These are phyloP conservation scores for Mortierella sp. DNA, from an alignment of 371 early-diverging fungal genomes.

Conservation along the genomic window DNA sequence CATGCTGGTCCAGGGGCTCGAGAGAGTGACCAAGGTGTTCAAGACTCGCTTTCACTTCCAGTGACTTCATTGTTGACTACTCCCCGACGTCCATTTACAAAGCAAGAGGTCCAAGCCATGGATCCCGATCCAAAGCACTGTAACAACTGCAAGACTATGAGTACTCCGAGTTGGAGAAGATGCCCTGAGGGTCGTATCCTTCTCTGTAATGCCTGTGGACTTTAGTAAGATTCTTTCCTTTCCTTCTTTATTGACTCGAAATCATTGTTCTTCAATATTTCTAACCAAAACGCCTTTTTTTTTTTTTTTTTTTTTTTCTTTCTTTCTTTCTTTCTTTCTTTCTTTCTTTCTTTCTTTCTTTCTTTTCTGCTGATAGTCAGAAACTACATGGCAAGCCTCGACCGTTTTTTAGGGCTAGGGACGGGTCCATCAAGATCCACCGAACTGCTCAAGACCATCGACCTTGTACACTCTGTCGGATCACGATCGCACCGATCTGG, in stretches of 20 bases:
- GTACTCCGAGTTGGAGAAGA: conserved; percentile 42
- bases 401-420: conserved; percentile 33
- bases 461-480: conserved; percentile 28
- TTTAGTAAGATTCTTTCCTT: conserved; percentile 4
- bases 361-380: not conserved
- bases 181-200: conserved; percentile 40
- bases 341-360: no score
- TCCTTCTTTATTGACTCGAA: no score
- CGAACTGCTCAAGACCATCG: conserved; percentile 23
- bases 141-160: conserved; percentile 28
- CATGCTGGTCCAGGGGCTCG: no score
- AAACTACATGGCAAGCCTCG: conserved; percentile 38
- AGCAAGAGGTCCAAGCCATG: conserved; percentile 20
- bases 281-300: no score
- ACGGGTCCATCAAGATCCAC: conserved; percentile 42
- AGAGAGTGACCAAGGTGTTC: no score
- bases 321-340: no score
- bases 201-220: conserved; percentile 44
- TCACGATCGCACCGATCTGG: conserved; percentile 15
- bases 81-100: no score
- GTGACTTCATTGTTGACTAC: no score
- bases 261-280: no score
- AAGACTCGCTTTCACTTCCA: no score
- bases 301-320: no score
- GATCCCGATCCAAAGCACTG: conserved; percentile 41